Base-by-base conservation (phyloP, 179 eudicot genomes). In the Pouteria campechiana region DNA sequence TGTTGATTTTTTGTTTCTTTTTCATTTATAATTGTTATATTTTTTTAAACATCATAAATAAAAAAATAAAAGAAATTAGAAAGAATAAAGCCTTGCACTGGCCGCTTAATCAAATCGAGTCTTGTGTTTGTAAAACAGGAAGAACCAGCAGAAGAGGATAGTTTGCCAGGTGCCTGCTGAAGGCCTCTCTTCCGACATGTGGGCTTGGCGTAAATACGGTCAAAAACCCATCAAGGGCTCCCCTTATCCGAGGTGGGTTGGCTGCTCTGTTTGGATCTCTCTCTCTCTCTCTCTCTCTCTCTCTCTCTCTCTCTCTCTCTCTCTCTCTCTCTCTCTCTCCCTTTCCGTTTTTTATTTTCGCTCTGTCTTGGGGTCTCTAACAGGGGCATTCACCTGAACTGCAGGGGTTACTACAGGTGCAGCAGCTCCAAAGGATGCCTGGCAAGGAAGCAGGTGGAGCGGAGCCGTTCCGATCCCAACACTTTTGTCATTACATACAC, bases 121-220 rank as follows among this genome's bases (percentile, higher is more conserved):
- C 1, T 3, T 16, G 16, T 57, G 45, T 39, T 4, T 33, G 18
- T 17, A 5, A 22, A 17, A 25, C 67, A 74, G 81, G 55, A 78
- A 65, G 60, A 65, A 62, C 23, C 61, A 61, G 51, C 22, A 52
- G 58, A 78, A 78, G 67, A 74, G 49, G 50, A n/a, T n/a, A n/a
- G 79, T 78, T 18, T 68, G 71, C 20, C 76, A 78, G 50, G 81
- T 78, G 34, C 71, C 81, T 36, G 81, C 76, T 17, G 87, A 78
- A 47, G 80, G 69, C 21, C 48, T 72, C 50, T 61, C 87, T 44
- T 61, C 76, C 25, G 87, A 78, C 46, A 51, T 50, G 58, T 78
- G 87, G 87, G 76, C 87, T 17, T 78, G 87, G 87, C 56, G 81
- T 51, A 78, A 78, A 71, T 74, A 78, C 59, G 86, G 86, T 4